Percentiles rank a stretch among this genome's conserved stretches.
Evolutionary conservation across 179 eudicot species (phyloP).

Genomic region (Corrigiola litoralis): DNA sequence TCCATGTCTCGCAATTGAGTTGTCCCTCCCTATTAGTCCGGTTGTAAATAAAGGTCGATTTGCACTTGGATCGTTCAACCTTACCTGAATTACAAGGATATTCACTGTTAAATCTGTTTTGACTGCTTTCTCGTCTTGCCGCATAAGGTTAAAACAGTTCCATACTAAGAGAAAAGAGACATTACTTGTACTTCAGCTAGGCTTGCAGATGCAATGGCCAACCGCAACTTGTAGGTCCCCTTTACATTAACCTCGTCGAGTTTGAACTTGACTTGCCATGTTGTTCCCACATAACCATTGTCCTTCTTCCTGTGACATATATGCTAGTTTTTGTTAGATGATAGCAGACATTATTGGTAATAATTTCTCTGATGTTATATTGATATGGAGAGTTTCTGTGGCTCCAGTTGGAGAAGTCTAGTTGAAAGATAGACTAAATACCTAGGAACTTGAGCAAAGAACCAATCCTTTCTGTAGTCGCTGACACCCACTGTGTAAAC

Average conservation of each 20-base stretch:
- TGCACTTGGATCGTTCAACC: conserved; percentile 38
- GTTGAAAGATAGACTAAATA: neutral
- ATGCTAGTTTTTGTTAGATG: neutral
- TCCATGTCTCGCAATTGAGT: conserved; percentile 92
- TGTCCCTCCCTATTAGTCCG: conserved; percentile 69
- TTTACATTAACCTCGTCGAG: conserved; percentile 37
- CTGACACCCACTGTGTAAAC: conserved; percentile 69
- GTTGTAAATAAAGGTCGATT: conserved; percentile 60
- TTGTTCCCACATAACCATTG: conserved; percentile 60
- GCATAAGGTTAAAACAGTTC: no score
- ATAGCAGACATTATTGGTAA: neutral
- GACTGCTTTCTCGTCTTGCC: neutral
- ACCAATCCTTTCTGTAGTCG: conserved; percentile 83
- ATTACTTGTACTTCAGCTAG: conserved; percentile 77
- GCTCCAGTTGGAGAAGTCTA: neutral
- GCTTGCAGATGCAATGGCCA: conserved; percentile 84
- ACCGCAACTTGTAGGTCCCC: conserved; percentile 56
- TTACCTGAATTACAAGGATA: conserved; percentile 30
- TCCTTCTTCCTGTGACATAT: conserved; percentile 44
- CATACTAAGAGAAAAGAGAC: conserved; percentile 7
- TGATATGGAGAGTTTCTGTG: neutral
- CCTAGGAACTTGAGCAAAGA: conserved; percentile 92
- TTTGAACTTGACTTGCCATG: conserved; percentile 90
- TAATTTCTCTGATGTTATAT: neutral
- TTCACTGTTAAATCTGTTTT: neutral